Evolutionary conservation across 306 rosid species (phyloP), one percentile per base, ranked within the genome.

Genomic region (Inga oerstediana): DNA sequence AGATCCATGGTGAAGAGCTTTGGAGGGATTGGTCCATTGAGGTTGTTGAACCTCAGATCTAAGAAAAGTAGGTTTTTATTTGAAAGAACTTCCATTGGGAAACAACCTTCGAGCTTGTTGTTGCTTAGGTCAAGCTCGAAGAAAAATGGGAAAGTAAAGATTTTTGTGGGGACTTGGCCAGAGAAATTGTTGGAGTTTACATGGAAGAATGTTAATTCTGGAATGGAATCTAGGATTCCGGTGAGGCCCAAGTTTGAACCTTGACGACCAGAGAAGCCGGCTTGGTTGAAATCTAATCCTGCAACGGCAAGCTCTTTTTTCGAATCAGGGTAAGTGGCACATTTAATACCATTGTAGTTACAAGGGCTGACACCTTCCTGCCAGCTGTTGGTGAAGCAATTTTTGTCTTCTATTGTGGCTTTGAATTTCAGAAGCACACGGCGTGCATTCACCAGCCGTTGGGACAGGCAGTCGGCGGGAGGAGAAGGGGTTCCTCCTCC

Each of bases 71-170:
- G 78, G 0, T 34, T 20, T 7, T 88, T 81, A 59, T 59, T 59
- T 2, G 66, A 59, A 0, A 19, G 3, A 45, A 86, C 88, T 14
- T 81, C 14, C 4, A 0, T 0, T 0, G 97, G 97, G 22, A 93
- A 93, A 4, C 1, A 4, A 1, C 93, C 96, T 0, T 1, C 0
- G 0, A 85, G 22, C 9, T 80, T 74, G 90, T 91, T 91, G 91
- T 91, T 93, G 66, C 96, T 93, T n/a, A 93, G 83, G 39, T 93
- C 97, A 1, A 91, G 80, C 88, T 93, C 96, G 81, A 12, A 93
- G 43, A 93, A 88, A 85, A 0, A 93, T 0, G 3, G 0, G 27
- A 70, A 72, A 0, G 66, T 24, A 14, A 1, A 2, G 70, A 67
- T 80, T 0, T 1, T 0, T 6, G 5, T 0, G 13, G 97, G 97